These are phyloP conservation scores for Hondaea fermentalgiana DNA, from an alignment of 108 stramenopile species.

Conservation along the genomic window DNA sequence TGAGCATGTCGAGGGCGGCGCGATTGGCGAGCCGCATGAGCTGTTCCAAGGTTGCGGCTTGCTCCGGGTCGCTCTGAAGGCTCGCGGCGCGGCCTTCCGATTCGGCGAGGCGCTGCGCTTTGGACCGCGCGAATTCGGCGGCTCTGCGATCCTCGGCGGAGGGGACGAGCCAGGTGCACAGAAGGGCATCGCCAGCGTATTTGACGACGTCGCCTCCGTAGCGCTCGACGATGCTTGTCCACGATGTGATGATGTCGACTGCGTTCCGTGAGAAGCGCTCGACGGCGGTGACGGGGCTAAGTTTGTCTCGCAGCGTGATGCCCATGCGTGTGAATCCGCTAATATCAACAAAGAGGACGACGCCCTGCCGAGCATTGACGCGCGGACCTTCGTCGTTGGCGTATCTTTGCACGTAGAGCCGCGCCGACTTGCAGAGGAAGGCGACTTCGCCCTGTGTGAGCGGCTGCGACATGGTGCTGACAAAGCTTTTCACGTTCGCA, in stretches of 20 bases:
- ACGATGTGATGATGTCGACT: background rate
- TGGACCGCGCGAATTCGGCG: background rate
- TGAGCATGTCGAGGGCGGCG: background rate
- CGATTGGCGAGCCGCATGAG: background rate
- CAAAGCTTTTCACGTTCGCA: background rate
- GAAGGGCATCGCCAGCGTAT: background rate
- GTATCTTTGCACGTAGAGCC: background rate
- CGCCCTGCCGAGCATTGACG: background rate
- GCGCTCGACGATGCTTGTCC: background rate
- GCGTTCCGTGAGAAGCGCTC: background rate
- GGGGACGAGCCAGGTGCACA: background rate
- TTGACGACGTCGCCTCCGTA: conserved; percentile 3
- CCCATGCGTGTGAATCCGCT: background rate
- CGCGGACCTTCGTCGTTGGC: background rate
- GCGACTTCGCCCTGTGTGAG: background rate
- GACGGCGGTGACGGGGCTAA: background rate
- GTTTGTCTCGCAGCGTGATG: background rate
- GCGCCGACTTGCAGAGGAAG: background rate
- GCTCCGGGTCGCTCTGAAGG: background rate
- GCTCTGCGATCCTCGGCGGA: background rate
- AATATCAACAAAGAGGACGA: background rate
- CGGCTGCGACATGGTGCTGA: background rate
- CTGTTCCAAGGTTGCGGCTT: background rate
- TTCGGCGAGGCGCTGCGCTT: background rate
- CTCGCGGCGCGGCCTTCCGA: background rate